Conservation (phyloP, 2,329 filamentous ascomycete species). For the Penicillium sp. region DNA sequence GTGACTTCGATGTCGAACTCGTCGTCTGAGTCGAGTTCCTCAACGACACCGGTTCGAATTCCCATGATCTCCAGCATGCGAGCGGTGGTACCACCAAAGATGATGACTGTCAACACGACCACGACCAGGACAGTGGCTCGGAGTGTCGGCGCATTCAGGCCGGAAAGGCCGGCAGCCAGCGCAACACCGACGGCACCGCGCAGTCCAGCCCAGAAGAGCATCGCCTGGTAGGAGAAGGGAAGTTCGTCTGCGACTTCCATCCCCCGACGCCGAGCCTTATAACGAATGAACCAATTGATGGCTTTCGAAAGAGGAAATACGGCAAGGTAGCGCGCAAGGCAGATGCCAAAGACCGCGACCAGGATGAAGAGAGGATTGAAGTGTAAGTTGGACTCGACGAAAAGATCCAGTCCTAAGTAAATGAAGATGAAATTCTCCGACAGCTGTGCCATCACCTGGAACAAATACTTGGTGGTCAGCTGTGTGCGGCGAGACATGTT, state of each 20-base stretch:
- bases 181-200: conserved; percentile 95
- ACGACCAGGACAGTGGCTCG: conserved; percentile 96
- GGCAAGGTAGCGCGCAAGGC: conserved; percentile 84
- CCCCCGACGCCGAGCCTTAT: conserved; percentile 73
- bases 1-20: conserved; percentile 93
- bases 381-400: conserved; percentile 81
- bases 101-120: conserved; percentile 95
- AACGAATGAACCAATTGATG: conserved; percentile 91
- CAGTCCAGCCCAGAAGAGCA: conserved; percentile 99
- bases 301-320: conserved; percentile 87
- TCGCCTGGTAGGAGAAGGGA: conserved; percentile 94
- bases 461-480: conserved; percentile 95
- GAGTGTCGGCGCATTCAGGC: conserved; percentile 75
- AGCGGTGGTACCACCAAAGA: conserved; percentile 95
- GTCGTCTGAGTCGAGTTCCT: conserved; percentile 95
- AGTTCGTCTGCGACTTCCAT: conserved; percentile 79
- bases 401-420: conserved; percentile 89
- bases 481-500: conserved; percentile 99
- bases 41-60: conserved; percentile 93
- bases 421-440: conserved; percentile 99
- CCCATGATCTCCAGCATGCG: conserved; percentile 96
- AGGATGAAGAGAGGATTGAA: conserved; percentile 97
- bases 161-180: conserved; percentile 80
- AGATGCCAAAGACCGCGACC: conserved; percentile 86
- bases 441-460: conserved; percentile 88